Base-by-base conservation (phyloP, 164 flowering plant genomes). In the Protea cynaroides region DNA sequence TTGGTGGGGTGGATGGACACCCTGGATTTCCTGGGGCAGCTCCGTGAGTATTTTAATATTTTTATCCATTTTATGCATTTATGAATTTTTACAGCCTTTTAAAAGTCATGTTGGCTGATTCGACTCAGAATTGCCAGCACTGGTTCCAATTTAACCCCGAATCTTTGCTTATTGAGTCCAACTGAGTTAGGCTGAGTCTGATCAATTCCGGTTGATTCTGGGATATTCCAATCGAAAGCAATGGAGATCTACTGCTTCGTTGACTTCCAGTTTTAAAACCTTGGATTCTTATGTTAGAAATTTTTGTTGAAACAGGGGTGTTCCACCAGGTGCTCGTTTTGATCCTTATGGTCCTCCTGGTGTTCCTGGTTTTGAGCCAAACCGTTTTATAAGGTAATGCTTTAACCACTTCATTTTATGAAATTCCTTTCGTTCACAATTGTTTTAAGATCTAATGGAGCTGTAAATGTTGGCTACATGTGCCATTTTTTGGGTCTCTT, bases 301-400 rank as follows among this genome's bases (percentile, higher is more conserved):
- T 50, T 19, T 57, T 21, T 18, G 44, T 66, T 67, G 66, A 54
- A 65, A 71, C 86, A 90, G 94, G 59, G 86, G 79, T 69, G 72
- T 82, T 23, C 94, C 90, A 17, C 95, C 90, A 18, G 97, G 95
- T 71, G 89, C 89, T 58, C 95, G 92, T 23, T 90, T 81, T 77
- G 97, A 90, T 78, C 97, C 97, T 0, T 80, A 69, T 74, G 94
- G 94, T 13, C 97, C 97, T 10, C 97, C 94, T 43, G 89, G 75
- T 24, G 81, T 90, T 60, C 90, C 95, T 61, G 97, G 90, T 29
- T 90, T 88, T 79, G 97, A 88, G 73, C 95, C 90, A 8, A 61
- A 60, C 40, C 80, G 87, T 13, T 84, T 83, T 75, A 60, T 47
- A 61, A 82, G 96, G 96, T 88, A 75, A 24, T 14, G 24, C 55